Evolutionary conservation across 1,139 yeast species (phyloP), one percentile per base, ranked within the genome.

Genomic region (Yamadazyma diospyri): DNA sequence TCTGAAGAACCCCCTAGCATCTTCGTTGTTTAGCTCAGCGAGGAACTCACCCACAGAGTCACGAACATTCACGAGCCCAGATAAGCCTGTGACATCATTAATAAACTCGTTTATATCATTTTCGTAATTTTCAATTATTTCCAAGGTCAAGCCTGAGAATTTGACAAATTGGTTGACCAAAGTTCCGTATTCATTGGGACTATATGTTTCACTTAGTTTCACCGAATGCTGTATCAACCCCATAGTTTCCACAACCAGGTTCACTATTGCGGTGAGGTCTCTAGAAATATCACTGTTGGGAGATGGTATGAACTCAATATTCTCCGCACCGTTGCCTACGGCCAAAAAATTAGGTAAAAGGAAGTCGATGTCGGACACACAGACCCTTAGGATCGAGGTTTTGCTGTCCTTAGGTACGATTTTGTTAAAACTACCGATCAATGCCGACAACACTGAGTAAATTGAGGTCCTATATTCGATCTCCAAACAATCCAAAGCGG

Each of bases 51-150:
- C 55, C 2, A 76, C 53, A 0, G 79, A 63, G 35, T 78, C 83
- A 38, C 92, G 64, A 2, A 74, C 69, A 4, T 68, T 54, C 9
- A 59, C 57, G 6, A 60, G 68, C 17, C 71, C 61, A 1, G 74
- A 61, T 25, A 85, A 63, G 1, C 88, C 95, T 1, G 85, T 69
- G 37, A 83, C 86, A 27, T 79, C 82, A 5, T 86, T 74, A 5
- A 86, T 83, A 53, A 76, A 87, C 5, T 57, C 61, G 47, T 86
- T 85, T 50, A 78, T 72, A 49, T 87, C 92, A 1, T 60, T 64
- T 8, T 53, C 56, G 37, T 64, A 69, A 12, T 53, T 59, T 18
- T 62, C 67, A 10, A 31, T 35, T n/a, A 35, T 14, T 12, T 47
- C 57, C 5, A 44, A 39, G 1, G 69, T 56, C 19, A 64, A 46